Evolutionary conservation across 345 rosid species (phyloP).

Genomic region (Turritis glabra): DNA sequence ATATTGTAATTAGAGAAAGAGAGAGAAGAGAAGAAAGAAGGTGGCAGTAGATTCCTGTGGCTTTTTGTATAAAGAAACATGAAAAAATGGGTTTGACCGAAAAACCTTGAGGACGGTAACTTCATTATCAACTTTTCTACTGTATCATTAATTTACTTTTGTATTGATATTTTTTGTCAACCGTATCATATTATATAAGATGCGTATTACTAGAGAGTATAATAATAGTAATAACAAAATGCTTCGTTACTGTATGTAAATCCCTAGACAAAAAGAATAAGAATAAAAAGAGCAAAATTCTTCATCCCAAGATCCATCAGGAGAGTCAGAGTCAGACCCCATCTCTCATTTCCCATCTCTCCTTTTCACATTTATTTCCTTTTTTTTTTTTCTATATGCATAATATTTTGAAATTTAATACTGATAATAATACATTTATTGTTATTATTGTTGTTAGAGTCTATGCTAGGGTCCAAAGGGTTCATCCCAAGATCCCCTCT

Average conservation of each 20-base stretch:
- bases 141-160: slow-evolving; percentile 20
- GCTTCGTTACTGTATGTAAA: slow-evolving; percentile 37
- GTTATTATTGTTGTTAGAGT: slow-evolving; percentile 22
- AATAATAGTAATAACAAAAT: slow-evolving; percentile 31
- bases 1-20: slow-evolving; percentile 5
- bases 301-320: slow-evolving; percentile 60
- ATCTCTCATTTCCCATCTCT: slow-evolving; percentile 39
- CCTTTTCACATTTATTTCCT: slow-evolving; percentile 35
- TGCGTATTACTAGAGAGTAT: slow-evolving; percentile 24
- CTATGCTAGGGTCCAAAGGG: slow-evolving; percentile 41
- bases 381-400: background rate
- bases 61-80: slow-evolving; percentile 28
- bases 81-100: slow-evolving; percentile 49
- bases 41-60: slow-evolving; percentile 28
- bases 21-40: slow-evolving; percentile 24
- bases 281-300: slow-evolving; percentile 49
- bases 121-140: slow-evolving; percentile 33
- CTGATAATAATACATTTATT: slow-evolving; percentile 10
- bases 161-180: background rate
- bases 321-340: slow-evolving; percentile 52
- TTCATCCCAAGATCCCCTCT: slow-evolving; percentile 48
- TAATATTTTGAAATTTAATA: slow-evolving; percentile 23
- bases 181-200: slow-evolving; percentile 17
- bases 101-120: slow-evolving; percentile 34
- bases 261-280: slow-evolving; percentile 63